phyloP scores from a whole-genome alignment of 2,329 filamentous ascomycete genomes.

The Scedosporium minutisporum region DNA sequence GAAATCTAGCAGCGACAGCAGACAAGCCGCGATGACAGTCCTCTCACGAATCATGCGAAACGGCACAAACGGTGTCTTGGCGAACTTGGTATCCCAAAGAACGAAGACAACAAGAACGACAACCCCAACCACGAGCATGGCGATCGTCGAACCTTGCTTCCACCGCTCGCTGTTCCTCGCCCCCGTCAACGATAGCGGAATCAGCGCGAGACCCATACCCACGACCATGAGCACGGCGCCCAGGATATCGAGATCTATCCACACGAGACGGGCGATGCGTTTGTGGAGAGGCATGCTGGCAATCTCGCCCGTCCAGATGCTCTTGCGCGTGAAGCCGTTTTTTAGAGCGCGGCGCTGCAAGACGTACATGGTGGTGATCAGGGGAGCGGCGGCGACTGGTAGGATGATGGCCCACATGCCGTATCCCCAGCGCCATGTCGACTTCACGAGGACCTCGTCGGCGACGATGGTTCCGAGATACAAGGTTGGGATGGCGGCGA shows the following conservation, averaged over 20 bases:
- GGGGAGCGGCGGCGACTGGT: slow-evolving; percentile 20
- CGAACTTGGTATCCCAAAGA: slow-evolving; percentile 26
- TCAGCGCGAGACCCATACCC: slow-evolving; percentile 23
- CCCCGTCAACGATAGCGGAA: slow-evolving; percentile 28
- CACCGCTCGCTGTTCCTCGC: slow-evolving; percentile 21
- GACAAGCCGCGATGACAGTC: slow-evolving; percentile 27
- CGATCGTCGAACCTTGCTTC: slow-evolving; percentile 23
- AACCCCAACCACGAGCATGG: slow-evolving; percentile 23
- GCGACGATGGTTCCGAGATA: slow-evolving; percentile 22
- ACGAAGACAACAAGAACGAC: slow-evolving; percentile 17
- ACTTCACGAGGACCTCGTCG: slow-evolving; percentile 23
- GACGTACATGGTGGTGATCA: slow-evolving; percentile 21
- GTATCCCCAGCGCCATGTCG: slow-evolving; percentile 31
- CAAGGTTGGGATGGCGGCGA: slow-evolving; percentile 21
- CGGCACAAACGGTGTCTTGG: slow-evolving; percentile 26
- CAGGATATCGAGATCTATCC: slow-evolving; percentile 23
- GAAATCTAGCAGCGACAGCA: slow-evolving; percentile 25
- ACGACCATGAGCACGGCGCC: slow-evolving; percentile 22
- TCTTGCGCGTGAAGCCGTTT: slow-evolving; percentile 8
- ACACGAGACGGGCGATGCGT: slow-evolving; percentile 14
- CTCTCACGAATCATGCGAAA: slow-evolving; percentile 25
- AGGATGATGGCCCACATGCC: slow-evolving; percentile 30
- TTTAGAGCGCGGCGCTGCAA: slow-evolving; percentile 20
- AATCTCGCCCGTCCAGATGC: not conserved
- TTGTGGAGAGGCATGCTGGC: slow-evolving; percentile 11